Percentiles rank a stretch among this genome's conserved stretches.
Evolutionary conservation across 2,329 filamentous ascomycete species (phyloP).

Genomic region (Scedosporium dehoogii): DNA sequence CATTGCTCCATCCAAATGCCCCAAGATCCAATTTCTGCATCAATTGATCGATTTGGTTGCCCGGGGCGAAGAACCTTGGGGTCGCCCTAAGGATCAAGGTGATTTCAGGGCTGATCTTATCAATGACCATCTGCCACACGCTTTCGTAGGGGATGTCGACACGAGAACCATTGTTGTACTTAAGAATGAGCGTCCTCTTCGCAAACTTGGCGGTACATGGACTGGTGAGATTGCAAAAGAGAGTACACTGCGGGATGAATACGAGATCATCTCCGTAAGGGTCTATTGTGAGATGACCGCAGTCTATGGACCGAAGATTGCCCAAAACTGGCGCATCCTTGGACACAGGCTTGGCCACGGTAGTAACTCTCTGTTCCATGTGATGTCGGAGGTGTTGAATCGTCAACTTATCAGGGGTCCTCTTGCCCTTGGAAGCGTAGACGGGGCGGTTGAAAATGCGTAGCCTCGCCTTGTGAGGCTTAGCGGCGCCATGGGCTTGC

Average conservation of each 20-base stretch:
- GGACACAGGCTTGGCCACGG: constrained; percentile 13
- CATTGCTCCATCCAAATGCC: background rate
- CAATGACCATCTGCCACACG: constrained; percentile 32
- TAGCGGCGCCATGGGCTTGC: background rate
- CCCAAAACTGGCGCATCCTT: constrained; percentile 11
- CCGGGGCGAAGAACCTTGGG: constrained; percentile 36
- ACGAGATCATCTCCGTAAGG: constrained; percentile 19
- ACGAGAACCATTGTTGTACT: constrained; percentile 15
- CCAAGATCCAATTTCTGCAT: background rate
- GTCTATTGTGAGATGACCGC: constrained; percentile 37
- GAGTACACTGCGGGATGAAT: constrained; percentile 31
- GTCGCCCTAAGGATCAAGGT: constrained; percentile 41
- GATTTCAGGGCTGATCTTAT: constrained; percentile 25
- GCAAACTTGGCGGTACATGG: constrained; percentile 27
- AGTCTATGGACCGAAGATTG: constrained; percentile 21
- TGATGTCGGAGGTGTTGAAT: constrained; percentile 19
- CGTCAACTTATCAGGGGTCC: constrained; percentile 14
- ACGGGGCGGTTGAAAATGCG: constrained; percentile 19
- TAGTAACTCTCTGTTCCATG: constrained; percentile 5
- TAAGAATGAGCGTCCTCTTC: constrained; percentile 30
- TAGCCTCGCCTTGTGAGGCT: constrained; percentile 17
- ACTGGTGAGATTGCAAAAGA: constrained; percentile 18
- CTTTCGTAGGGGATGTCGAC: constrained; percentile 40
- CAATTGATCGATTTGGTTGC: constrained; percentile 1
- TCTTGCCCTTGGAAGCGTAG: constrained; percentile 23